Evolutionary conservation across 139 green algal species (phyloP), one percentile per base, ranked within the genome.

Genomic region (Chlamydomonas incerta): DNA sequence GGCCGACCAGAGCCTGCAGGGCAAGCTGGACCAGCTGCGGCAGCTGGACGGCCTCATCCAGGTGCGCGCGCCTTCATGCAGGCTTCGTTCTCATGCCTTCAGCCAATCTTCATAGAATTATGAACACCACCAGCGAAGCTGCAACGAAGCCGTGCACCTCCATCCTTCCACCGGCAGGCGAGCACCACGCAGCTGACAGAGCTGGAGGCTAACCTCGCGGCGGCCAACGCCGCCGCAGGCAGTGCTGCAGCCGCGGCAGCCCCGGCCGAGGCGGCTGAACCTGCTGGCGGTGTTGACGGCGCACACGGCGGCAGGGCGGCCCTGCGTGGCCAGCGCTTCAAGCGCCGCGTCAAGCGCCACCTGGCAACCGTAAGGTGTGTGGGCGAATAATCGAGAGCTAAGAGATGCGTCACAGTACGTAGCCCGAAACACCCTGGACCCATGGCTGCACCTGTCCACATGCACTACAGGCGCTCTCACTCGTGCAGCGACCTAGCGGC

Each of bases 101-200:
- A n/a, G n/a, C n/a, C n/a, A n/a, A n/a, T n/a, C n/a, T n/a, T n/a
- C n/a, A n/a, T n/a, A n/a, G n/a, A n/a, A n/a, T n/a, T n/a, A n/a
- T n/a, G n/a, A n/a, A n/a, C n/a, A n/a, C n/a, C n/a, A n/a, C n/a
- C n/a, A n/a, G n/a, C n/a, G n/a, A n/a, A n/a, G n/a, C n/a, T n/a
- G n/a, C n/a, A n/a, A n/a, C n/a, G n/a, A n/a, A n/a, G n/a, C n/a
- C 15, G 33, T 1, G 62, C 26, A 8, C 41, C 41, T 50, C 6
- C 41, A 8, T 50, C 6, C 41, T 50, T 5, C 41, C 41, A 50
- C 41, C 41, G 41, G 63, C 66, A 85, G 79, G 66, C 66, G 11
- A 85, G 79, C 46, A 20, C 47, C 1, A 47, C 50, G 9, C 79
- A 85, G 66, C 79, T 85, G 31, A 50, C n/a, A 8, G 47, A 85